Evolutionary conservation across 2,329 filamentous ascomycete genomes (phyloP).

Genomic region (Penicillium rolfsii): DNA sequence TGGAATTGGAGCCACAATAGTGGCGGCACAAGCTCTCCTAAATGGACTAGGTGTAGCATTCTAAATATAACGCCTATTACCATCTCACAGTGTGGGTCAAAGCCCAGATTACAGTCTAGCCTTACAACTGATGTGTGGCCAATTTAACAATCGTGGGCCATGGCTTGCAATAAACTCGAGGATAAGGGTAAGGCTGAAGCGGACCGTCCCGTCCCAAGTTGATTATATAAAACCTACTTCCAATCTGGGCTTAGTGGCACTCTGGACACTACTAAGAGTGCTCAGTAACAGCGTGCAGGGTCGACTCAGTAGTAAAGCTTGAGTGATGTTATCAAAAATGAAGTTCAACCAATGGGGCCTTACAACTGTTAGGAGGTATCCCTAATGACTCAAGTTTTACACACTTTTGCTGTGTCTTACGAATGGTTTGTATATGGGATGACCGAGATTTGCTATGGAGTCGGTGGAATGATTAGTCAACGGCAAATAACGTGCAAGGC

Average conservation of each 20-base stretch:
- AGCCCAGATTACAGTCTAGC: background rate
- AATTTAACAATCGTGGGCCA: background rate
- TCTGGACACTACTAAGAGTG: background rate
- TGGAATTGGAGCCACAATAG: background rate
- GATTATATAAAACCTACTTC: background rate
- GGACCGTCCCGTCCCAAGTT: background rate
- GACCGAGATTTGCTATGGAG: too few species aligned
- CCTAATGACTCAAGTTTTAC: too few species aligned
- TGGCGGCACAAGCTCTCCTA: background rate
- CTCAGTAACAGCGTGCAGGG: background rate
- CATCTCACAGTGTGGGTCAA: background rate
- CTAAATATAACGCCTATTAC: background rate
- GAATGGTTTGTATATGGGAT: too few species aligned
- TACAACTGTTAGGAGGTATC: too few species aligned
- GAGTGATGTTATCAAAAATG: too few species aligned
- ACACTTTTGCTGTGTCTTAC: too few species aligned
- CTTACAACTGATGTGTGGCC: background rate
- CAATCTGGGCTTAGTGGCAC: background rate
- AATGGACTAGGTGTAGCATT: background rate
- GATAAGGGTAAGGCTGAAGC: background rate
- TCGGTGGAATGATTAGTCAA: too few species aligned
- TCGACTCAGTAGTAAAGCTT: too few species aligned
- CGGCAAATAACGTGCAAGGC: too few species aligned
- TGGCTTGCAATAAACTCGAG: background rate
- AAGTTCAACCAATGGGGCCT: too few species aligned